phyloP scores from a whole-genome alignment of 2,329 filamentous ascomycete genomes.

The Claviceps sp. region DNA sequence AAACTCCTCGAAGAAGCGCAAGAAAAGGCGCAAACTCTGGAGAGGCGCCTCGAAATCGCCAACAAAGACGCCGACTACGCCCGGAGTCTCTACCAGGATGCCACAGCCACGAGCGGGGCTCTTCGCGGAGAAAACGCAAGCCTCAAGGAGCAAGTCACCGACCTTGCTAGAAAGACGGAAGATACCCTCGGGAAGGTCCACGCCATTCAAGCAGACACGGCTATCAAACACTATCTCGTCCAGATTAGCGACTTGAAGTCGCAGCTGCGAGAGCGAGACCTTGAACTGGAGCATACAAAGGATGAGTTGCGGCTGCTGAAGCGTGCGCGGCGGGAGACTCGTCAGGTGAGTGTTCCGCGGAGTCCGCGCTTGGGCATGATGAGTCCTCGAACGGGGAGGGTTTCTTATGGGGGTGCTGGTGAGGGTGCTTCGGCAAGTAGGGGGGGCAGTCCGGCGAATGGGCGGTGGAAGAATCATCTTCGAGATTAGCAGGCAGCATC shows the following conservation, averaged over 20 bases:
- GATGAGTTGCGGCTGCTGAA: slow-evolving; percentile 36
- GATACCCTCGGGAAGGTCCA: slow-evolving; percentile 35
- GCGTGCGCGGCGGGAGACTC: slow-evolving; percentile 40
- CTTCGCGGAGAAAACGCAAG: slow-evolving; percentile 32
- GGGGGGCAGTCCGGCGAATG: slow-evolving; percentile 36
- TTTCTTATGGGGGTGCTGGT: slow-evolving; percentile 6
- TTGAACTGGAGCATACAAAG: slow-evolving; percentile 31
- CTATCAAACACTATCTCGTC: slow-evolving; percentile 20
- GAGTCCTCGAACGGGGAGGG: slow-evolving; percentile 30
- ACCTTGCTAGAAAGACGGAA: slow-evolving; percentile 27
- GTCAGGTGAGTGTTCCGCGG: slow-evolving; percentile 41
- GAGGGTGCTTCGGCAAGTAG: slow-evolving; percentile 27
- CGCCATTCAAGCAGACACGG: slow-evolving; percentile 26
- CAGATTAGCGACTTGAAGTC: slow-evolving; percentile 28
- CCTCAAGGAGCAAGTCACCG: slow-evolving; percentile 27
- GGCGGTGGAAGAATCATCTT: slow-evolving; percentile 22
- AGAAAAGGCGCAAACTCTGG: slow-evolving; percentile 26
- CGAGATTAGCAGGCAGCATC: slow-evolving; percentile 18
- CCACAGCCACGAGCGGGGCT: slow-evolving; percentile 32
- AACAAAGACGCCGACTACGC: slow-evolving; percentile 42
- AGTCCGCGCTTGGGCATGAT: slow-evolving; percentile 42
- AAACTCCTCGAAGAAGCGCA: slow-evolving; percentile 23
- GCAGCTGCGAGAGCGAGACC: slow-evolving; percentile 35
- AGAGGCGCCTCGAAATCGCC: slow-evolving; percentile 25
- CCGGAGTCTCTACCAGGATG: slow-evolving; percentile 44